Evolutionary conservation across 192 early-diverging fungal genomes (phyloP).

Genomic region (Podila horticola): DNA sequence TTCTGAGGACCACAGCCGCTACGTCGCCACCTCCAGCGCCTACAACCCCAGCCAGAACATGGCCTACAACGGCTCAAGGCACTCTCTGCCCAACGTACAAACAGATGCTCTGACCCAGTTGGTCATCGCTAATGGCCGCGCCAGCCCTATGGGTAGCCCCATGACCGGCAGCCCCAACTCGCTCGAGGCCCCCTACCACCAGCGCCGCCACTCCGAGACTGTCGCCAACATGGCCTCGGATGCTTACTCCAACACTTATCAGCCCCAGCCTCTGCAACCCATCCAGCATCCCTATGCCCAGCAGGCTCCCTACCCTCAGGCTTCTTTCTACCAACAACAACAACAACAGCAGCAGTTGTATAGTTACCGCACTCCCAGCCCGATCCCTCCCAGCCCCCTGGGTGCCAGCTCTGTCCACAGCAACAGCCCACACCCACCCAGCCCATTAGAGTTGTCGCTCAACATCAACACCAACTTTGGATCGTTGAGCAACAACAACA

Average conservation of each 20-base stretch:
- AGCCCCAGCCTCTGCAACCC: background rate
- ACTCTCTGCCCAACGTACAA: slow-evolving; percentile 2
- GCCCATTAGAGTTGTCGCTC: slow-evolving; percentile 36
- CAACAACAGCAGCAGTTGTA: background rate
- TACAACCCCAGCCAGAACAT: background rate
- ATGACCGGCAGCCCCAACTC: slow-evolving; percentile 7
- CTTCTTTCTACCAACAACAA: slow-evolving; percentile 8
- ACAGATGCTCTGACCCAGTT: background rate
- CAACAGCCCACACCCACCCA: slow-evolving; percentile 39
- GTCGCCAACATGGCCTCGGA: slow-evolving; percentile 3
- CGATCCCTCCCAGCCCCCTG: slow-evolving; percentile 29
- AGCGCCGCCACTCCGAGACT: slow-evolving; percentile 7
- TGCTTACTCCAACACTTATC: slow-evolving; percentile 8
- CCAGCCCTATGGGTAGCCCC: slow-evolving; percentile 23
- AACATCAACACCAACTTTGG: slow-evolving; percentile 25
- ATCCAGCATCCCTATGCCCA: slow-evolving; percentile 37
- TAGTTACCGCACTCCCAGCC: slow-evolving; percentile 27
- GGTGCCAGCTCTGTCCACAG: slow-evolving; percentile 27
- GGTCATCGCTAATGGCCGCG: slow-evolving; percentile 6
- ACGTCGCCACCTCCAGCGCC: background rate
- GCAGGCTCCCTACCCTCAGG: slow-evolving; percentile 39
- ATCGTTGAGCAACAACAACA: slow-evolving; percentile 8
- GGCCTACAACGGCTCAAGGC: slow-evolving; percentile 7
- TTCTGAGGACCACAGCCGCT: slow-evolving; percentile 30
- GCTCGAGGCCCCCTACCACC: background rate